These are phyloP conservation scores for Debaryomycetaceae sp. DNA, from an alignment of 1,139 yeast genomes.

Conservation along the genomic window DNA sequence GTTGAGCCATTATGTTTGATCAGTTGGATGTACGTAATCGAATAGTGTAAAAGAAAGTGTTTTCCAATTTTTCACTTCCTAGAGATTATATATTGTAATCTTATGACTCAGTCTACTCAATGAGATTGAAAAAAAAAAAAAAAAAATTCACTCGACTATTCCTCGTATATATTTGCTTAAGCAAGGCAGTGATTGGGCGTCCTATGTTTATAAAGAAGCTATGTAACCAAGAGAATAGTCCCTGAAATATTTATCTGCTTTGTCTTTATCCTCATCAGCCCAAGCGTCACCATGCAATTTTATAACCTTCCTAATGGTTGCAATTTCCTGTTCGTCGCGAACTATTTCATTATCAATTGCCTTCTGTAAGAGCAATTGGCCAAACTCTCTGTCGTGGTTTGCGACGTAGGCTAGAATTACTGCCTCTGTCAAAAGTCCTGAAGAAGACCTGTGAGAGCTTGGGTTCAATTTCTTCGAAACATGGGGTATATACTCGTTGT, in stretches of 20 bases:
- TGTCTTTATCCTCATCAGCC: constrained; percentile 30
- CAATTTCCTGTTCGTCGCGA: constrained; percentile 40
- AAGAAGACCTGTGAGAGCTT: constrained; percentile 33
- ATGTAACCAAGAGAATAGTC: constrained; percentile 4
- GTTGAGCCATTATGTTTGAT: constrained; percentile 9
- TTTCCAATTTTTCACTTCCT: background rate
- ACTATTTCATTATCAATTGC: constrained; percentile 44
- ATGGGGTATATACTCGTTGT: constrained; percentile 45
- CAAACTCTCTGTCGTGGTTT: constrained; percentile 58
- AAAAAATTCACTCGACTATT: background rate
- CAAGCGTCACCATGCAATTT: constrained; percentile 57
- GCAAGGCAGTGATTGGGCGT: too few relatives aligned
- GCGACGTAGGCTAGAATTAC: constrained; percentile 47
- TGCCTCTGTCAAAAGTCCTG: constrained; percentile 52
- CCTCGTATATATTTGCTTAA: background rate
- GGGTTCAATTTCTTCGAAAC: constrained; percentile 36
- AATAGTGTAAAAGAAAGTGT: background rate
- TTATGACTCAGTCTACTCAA: background rate
- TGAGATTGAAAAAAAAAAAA: background rate
- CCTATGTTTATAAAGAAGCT: constrained; percentile 3
- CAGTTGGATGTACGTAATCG: background rate
- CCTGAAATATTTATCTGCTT: constrained; percentile 18
- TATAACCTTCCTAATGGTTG: constrained; percentile 42
- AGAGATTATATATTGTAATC: background rate
- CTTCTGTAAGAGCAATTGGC: constrained; percentile 57